Evolutionary conservation across 805 yeast genomes (phyloP).

Genomic region (Spathaspora girioi): DNA sequence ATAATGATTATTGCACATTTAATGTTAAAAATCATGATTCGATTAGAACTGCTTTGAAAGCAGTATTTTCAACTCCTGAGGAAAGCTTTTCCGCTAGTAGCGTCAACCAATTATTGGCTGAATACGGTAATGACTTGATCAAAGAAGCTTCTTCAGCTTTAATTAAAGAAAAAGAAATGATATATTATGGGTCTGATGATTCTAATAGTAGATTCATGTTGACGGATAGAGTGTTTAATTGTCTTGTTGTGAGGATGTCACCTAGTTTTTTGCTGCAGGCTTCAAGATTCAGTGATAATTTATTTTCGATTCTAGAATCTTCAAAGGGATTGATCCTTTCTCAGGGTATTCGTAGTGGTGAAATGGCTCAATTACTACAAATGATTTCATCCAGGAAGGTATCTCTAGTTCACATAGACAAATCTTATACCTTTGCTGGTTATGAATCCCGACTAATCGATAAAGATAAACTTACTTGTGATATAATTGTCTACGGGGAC

Average conservation of each 20-base stretch:
- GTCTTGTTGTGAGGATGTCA: constrained; percentile 4
- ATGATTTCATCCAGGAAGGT: constrained; percentile 42
- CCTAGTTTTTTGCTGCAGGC: constrained; percentile 43
- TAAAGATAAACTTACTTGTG: constrained; percentile 63
- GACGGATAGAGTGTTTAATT: constrained; percentile 48
- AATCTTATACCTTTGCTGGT: constrained; percentile 49
- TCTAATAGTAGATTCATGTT: constrained; percentile 48
- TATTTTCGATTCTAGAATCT: constrained; percentile 39
- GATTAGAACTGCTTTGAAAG: constrained; percentile 43
- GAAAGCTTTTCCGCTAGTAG: constrained; percentile 42
- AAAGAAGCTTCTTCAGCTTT: constrained; percentile 48
- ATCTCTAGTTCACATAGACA: constrained; percentile 52
- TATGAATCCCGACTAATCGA: constrained; percentile 78
- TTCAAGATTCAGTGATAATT: constrained; percentile 38
- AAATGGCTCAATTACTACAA: constrained; percentile 61
- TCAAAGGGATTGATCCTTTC: constrained; percentile 55
- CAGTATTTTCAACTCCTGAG: constrained; percentile 56
- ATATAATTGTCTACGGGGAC: constrained; percentile 39
- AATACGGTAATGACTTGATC: constrained; percentile 36
- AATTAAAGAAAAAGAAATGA: constrained; percentile 54
- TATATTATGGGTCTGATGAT: constrained; percentile 39
- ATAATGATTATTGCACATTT: constrained; percentile 13
- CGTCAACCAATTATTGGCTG: constrained; percentile 46
- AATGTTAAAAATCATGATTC: constrained; percentile 21
- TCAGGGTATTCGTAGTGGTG: constrained; percentile 55